A percentile compares a stretch with the other conserved stretches of the same genome.
Conservation (phyloP, 2,329 filamentous ascomycete genomes). For the Fusarium foetens region DNA sequence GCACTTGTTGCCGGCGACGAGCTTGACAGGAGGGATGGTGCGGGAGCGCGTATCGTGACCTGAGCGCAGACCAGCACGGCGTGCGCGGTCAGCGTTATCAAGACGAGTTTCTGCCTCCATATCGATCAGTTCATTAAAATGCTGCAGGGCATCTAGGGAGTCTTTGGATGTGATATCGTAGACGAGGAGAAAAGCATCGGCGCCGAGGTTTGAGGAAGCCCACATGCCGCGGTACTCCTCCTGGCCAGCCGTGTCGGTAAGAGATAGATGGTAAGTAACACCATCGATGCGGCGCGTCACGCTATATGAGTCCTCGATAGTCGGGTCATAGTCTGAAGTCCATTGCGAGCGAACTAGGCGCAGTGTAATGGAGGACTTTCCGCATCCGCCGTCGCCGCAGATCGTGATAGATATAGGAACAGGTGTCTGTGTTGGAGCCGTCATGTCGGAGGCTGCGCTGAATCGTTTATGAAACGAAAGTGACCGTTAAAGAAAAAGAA, state of each 20-base stretch:
- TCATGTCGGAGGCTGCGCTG: slow-evolving; percentile 24
- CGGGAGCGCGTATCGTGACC: slow-evolving; percentile 52
- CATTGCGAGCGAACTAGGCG: slow-evolving; percentile 84
- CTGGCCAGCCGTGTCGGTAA: slow-evolving; percentile 89
- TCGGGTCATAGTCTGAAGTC: slow-evolving; percentile 85
- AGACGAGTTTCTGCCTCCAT: slow-evolving; percentile 79
- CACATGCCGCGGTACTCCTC: slow-evolving; percentile 91
- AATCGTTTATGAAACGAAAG: neutral
- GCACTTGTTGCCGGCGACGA: slow-evolving; percentile 88
- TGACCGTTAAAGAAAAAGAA: neutral
- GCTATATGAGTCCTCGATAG: slow-evolving; percentile 86
- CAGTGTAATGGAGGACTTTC: slow-evolving; percentile 86
- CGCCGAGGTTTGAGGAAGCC: slow-evolving; percentile 80
- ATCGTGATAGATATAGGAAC: slow-evolving; percentile 80
- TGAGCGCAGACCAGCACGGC: slow-evolving; percentile 53
- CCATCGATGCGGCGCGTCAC: slow-evolving; percentile 84
- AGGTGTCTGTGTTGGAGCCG: slow-evolving; percentile 47
- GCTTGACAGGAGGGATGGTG: slow-evolving; percentile 79
- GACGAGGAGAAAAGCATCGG: slow-evolving; percentile 85
- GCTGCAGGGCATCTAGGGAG: slow-evolving; percentile 76
- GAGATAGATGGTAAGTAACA: slow-evolving; percentile 79
- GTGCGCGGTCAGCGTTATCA: slow-evolving; percentile 68
- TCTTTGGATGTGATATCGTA: slow-evolving; percentile 83
- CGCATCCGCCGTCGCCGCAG: slow-evolving; percentile 86
- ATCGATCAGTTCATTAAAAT: slow-evolving; percentile 85